Evolutionary conservation across 176 grass and related monocot genomes (phyloP), one percentile per base, ranked within the genome.

Genomic region (Hordeum vulgare): DNA sequence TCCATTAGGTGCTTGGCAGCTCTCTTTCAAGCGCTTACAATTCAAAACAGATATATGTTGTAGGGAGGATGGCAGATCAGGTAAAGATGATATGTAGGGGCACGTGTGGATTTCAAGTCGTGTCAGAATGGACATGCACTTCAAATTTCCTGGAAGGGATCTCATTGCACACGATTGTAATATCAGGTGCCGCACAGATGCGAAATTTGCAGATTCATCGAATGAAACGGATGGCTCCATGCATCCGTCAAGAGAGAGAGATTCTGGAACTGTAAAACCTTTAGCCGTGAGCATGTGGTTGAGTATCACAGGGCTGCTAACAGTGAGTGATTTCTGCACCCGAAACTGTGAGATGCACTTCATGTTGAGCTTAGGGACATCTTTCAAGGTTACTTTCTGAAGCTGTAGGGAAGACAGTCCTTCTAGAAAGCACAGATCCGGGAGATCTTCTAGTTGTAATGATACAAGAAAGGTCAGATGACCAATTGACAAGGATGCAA

Each of bases 21-120:
- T 58, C 34, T 71, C 15, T 34, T 9, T 12, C 51, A 81, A 40
- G 0, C 11, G 13, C 1, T 36, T 8, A 54, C 78, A 70, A 25
- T 0, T 1, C 0, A 0, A 0, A 26, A 81, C 35, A 0, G 0
- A 0, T 79, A 79, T 45, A 1, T 12, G 21, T 33, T 41, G n/a
- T 9, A 81, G 64, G 65, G 79, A 81, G 23, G 49, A 39, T 3
- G 66, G 29, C n/a, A 69, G 79, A 36, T 21, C 44, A 8, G 71
- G 44, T 29, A 84, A 14, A 21, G 20, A 53, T 53, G 28, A 13
- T 53, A 83, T 65, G 12, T 83, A 75, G 28, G 20, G 28, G 21
- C 71, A 83, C 1, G 0, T 0, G 0, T 0, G 0, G 39, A 83
- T 51, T 0, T 0, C 0, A 6, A 65, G 70, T 0, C 7, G 12